These are phyloP conservation scores for Colletotrichum cordylinicola DNA, from an alignment of 2,329 filamentous ascomycete species.

Conservation along the genomic window DNA sequence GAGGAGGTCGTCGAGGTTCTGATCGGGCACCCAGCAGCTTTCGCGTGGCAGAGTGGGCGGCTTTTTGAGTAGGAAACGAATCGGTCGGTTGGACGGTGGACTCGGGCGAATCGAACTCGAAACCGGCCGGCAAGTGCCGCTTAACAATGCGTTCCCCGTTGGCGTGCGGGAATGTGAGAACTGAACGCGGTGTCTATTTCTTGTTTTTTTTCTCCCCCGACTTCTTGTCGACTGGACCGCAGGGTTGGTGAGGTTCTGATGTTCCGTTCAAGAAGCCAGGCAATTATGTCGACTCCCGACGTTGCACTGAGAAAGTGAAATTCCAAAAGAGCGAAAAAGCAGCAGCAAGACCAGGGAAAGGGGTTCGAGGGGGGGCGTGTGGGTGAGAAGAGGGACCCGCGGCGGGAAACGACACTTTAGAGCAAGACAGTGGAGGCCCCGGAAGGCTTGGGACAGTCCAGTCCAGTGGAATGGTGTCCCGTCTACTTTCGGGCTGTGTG, in stretches of 20 bases:
- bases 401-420: constrained; percentile 8
- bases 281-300: not conserved
- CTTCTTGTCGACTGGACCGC: not conserved
- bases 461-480: not conserved
- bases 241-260: not conserved
- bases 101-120: constrained; percentile 15
- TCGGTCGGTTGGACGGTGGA: not conserved
- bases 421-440: constrained; percentile 9
- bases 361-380: constrained; percentile 4
- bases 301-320: constrained; percentile 4
- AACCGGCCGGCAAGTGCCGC: constrained; percentile 17
- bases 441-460: constrained; percentile 16
- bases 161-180: not conserved
- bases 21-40: constrained; percentile 2
- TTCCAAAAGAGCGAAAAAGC: not conserved
- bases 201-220: not conserved
- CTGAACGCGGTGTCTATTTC: not conserved
- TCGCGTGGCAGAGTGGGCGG: not conserved
- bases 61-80: not conserved
- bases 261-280: not conserved
- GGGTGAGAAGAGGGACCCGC: not conserved
- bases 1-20: not conserved
- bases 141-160: constrained; percentile 6
- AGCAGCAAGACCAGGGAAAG: constrained; percentile 11
- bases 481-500: not conserved